Evolutionary conservation across 2,329 filamentous ascomycete genomes (phyloP), one percentile per base, ranked within the genome.

Genomic region (Hymenoscyphus linearis): DNA sequence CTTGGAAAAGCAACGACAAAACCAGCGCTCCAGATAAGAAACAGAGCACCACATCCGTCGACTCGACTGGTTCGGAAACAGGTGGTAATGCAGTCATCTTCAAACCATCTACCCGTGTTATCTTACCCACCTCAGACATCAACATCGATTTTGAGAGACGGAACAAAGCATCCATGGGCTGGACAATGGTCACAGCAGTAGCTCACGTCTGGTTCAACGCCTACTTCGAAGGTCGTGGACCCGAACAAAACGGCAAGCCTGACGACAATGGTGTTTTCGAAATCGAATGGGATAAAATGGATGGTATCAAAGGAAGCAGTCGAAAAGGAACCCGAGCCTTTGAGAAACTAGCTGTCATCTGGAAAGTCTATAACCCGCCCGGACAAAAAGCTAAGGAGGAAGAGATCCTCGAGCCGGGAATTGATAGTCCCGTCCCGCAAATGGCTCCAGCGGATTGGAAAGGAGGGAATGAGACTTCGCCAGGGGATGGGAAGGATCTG

Each of bases 171-270:
- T 83, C 84, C 4, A 90, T 89, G 69, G 89, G 91, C 0, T 84
- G 91, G 67, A 92, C 91, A 0, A 91, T 98, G 86, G 91, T 97
- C 3, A 96, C 93, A 0, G 87, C 93, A 0, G 87, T 98, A 10
- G 93, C 93, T 0, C 93, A 98, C 70, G 90, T 96, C 16, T 99
- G 95, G 95, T 96, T 97, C 79, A 99, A 99, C 71, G 80, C 87
- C 1, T 98, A 87, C 75, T 98, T 98, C 69, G 95, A 98, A 76
- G 92, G 93, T 52, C 78, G 84, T 22, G 89, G 89, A 0, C 86
- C 88, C 0, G 89, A 92, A 70, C 80, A 86, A 50, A 74, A 78
- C 31, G 90, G 89, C 26, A 76, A 79, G 16, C 80, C 90, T 0
- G 82, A 89, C 55, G 82, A 87, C 52, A 89, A 82, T 10, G 93